phyloP scores from a whole-genome alignment of 2,329 filamentous ascomycete genomes.

The Xylaria sp. region DNA sequence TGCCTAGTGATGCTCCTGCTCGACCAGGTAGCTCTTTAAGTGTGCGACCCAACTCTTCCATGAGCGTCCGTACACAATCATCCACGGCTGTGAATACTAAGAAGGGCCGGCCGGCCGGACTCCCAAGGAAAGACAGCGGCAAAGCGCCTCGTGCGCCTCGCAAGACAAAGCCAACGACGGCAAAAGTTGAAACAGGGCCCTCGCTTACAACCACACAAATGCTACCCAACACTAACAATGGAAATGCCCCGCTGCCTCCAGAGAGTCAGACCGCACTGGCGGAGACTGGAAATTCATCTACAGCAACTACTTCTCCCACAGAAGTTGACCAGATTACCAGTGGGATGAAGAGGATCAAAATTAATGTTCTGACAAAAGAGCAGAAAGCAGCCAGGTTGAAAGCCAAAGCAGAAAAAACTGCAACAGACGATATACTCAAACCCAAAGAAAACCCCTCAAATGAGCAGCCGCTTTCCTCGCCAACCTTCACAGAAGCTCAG shows the following conservation, averaged over 20 bases:
- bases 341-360: constrained; percentile 72
- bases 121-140: constrained; percentile 58
- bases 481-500: constrained; percentile 6
- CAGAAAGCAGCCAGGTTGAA: constrained; percentile 66
- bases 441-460: constrained; percentile 13
- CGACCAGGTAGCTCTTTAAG: constrained; percentile 57
- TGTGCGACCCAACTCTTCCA: constrained; percentile 56
- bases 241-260: constrained; percentile 11
- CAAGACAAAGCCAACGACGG: constrained; percentile 49
- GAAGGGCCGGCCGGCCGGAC: constrained; percentile 66
- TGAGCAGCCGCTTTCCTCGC: constrained; percentile 4
- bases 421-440: not conserved
- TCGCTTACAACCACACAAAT: constrained; percentile 28
- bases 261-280: not conserved
- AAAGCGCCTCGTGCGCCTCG: constrained; percentile 51
- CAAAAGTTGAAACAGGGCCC: constrained; percentile 29
- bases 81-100: constrained; percentile 62
- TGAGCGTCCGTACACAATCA: constrained; percentile 54
- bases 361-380: constrained; percentile 69
- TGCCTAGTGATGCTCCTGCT: constrained; percentile 35
- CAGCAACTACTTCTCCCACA: constrained; percentile 41
- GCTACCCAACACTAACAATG: constrained; percentile 14
- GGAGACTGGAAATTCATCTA: constrained; percentile 19
- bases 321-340: constrained; percentile 67
- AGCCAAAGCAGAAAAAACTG: constrained; percentile 41